phyloP scores from a whole-genome alignment of 2,329 filamentous ascomycete genomes.

The Penicillium sp. region DNA sequence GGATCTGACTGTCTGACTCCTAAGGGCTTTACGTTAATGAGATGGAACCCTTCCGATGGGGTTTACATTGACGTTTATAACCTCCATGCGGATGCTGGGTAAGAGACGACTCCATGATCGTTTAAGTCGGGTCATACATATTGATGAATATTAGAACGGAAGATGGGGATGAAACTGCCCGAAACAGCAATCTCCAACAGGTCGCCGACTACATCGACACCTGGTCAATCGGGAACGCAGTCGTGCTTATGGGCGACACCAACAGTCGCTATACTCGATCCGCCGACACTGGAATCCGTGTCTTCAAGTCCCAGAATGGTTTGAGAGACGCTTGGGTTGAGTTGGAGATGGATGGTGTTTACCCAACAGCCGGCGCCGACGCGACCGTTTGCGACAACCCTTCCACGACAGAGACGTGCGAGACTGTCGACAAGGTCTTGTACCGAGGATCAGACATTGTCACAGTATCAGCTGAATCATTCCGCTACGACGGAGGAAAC shows the following conservation, averaged over 20 bases:
- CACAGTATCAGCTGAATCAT: conserved; percentile 54
- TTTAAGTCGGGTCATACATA: not conserved
- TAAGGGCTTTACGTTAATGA: conserved; percentile 73
- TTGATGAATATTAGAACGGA: conserved; percentile 41
- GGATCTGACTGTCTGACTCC: conserved; percentile 67
- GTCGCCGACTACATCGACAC: conserved; percentile 61
- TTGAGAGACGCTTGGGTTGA: conserved; percentile 66
- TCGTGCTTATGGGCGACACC: conserved; percentile 67
- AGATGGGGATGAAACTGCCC: conserved; percentile 57
- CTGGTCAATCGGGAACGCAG: conserved; percentile 63
- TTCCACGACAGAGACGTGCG: conserved; percentile 58
- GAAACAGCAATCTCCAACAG: conserved; percentile 64
- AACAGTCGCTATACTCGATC: conserved; percentile 67
- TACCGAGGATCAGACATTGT: conserved; percentile 46
- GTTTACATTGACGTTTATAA: conserved; percentile 69
- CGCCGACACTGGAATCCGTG: conserved; percentile 54
- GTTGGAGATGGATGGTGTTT: conserved; percentile 53
- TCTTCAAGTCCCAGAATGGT: conserved; percentile 57
- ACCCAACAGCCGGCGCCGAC: conserved; percentile 48
- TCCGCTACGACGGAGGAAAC: conserved; percentile 56
- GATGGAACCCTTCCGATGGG: conserved; percentile 55
- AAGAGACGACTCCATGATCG: conserved; percentile 4
- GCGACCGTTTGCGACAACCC: conserved; percentile 62
- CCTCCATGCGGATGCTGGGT: conserved; percentile 68
- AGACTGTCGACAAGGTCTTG: conserved; percentile 70